Base-by-base conservation (phyloP, 495 filamentous ascomycete genomes). In the Cairneyella variabilis region DNA sequence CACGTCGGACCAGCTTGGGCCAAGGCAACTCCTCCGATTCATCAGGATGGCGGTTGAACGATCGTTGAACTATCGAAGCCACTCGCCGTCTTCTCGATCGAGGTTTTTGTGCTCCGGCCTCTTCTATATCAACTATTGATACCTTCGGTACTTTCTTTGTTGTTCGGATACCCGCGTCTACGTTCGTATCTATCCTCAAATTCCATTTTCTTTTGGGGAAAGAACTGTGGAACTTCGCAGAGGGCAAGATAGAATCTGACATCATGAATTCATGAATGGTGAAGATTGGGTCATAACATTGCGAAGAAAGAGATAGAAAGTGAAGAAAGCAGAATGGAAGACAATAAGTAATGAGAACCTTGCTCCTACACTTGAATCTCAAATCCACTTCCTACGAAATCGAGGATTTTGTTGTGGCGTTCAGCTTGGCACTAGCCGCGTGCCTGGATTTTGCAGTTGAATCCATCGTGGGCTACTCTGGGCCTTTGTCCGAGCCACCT, bases 11-110 rank as follows among this genome's bases (percentile, higher is more conserved):
- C 1, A 56, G 26, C 37, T 48, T 25, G 8, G 53, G 53, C 53
- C 53, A 50, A 8, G 53, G 53, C 1, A 44, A 54, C 10, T 40
- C 32, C 9, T 56, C 37, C 11, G 25, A 30, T 26, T 56, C 20
- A 7, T 48, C 26, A n/a, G n/a, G n/a, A 2, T 36, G 44, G n/a
- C 36, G 25, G 18, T 47, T 16, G 27, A 49, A 49, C 11, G 45
- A 26, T 25, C 45, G 30, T 27, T 21, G 44, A 3, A 56, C 1
- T 14, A 42, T 25, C 23, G 53, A 37, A 40, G 40, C 41, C 38
- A 42, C 26, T 23, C 28, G 17, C 22, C 16, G 12, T 30, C 17
- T 22, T 7, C 42, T 12, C 18, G 41, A 37, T 17, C 12, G 17
- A 2, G 25, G 11, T 18, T n/a, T 9, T 18, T 17, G 22, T 12